Base-by-base conservation (phyloP, 177 flowering plant genomes). In the Vitis hybrid region DNA sequence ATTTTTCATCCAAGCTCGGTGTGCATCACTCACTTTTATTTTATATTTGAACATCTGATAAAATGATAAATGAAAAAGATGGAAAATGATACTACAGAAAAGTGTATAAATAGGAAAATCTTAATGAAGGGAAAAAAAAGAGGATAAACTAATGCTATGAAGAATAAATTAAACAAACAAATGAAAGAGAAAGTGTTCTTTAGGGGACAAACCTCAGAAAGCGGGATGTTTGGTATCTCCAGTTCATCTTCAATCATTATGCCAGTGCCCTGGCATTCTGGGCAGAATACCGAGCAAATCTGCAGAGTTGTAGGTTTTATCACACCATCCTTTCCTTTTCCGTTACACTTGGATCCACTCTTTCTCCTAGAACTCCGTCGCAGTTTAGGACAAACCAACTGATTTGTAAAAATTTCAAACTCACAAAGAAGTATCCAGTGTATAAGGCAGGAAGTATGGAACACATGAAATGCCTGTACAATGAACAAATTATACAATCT, bases 201-300 rank as follows among this genome's bases (percentile, higher is more conserved):
- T 2, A 60, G 71, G 13, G 50, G 19, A 19, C 76, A 70, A 69
- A 91, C 95, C 97, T 91, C 81, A 52, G 90, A 81, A 66, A 90
- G 92, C 21, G 79, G 68, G 64, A 87, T 51, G 49, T 63, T 68
- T 55, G 91, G 88, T 13, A 70, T 79, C 83, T 93, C 91, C 69
- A 86, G 77, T 32, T 86, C 80, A 76, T 85, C 90, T 65, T 82
- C 82, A 68, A 85, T 55, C 48, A 59, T 21, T 21, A 80, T 61
- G 35, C 99, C 98, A 71, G 91, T 87, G 10, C 98, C 97, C 70
- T 91, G 98, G 79, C 99, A 96, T 70, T 89, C 97, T 4, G 99
- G 97, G 72, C 99, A 96, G 78, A 96, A 86, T 17, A 86, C 85
- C 65, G 82, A 87, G 70, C 62, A 55, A 15, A 90, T 79, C 48